phyloP scores from a whole-genome alignment of 2,329 filamentous ascomycete species.

The Aureobasidium musti region DNA sequence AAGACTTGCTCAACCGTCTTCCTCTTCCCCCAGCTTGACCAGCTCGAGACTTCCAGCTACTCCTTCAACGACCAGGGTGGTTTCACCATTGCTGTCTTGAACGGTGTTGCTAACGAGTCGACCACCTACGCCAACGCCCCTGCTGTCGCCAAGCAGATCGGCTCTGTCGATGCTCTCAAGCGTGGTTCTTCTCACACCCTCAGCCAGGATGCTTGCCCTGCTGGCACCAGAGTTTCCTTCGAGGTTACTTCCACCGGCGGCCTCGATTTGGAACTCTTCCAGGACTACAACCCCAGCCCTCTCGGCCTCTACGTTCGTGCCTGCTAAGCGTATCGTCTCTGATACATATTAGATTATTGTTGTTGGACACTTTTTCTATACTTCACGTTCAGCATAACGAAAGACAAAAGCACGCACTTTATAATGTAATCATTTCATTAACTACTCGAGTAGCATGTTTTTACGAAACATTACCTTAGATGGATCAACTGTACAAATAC shows the following conservation, averaged over 20 bases:
- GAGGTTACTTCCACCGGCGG: constrained; percentile 34
- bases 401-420: constrained; percentile 22
- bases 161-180: constrained; percentile 30
- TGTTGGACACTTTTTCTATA: constrained; percentile 6
- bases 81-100: constrained; percentile 48
- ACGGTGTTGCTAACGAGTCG: constrained; percentile 46
- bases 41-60: constrained; percentile 62
- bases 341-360: not conserved
- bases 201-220: constrained; percentile 35
- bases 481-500: constrained; percentile 12
- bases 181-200: constrained; percentile 38
- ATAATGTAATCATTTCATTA: constrained; percentile 26
- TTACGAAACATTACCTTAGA: constrained; percentile 8
- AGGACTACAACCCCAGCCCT: constrained; percentile 34
- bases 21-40: constrained; percentile 59
- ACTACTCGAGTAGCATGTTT: constrained; percentile 3
- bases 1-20: constrained; percentile 66
- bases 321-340: constrained; percentile 14
- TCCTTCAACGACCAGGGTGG: constrained; percentile 56
- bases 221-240: constrained; percentile 36
- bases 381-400: constrained; percentile 16
- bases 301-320: constrained; percentile 30
- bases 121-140: constrained; percentile 47
- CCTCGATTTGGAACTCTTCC: constrained; percentile 36
- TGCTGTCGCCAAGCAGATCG: constrained; percentile 29